A percentile compares a stretch with the other conserved stretches of the same genome.
Evolutionary conservation across 176 grass and related monocot species (phyloP).

Genomic region (Phragmites australis): DNA sequence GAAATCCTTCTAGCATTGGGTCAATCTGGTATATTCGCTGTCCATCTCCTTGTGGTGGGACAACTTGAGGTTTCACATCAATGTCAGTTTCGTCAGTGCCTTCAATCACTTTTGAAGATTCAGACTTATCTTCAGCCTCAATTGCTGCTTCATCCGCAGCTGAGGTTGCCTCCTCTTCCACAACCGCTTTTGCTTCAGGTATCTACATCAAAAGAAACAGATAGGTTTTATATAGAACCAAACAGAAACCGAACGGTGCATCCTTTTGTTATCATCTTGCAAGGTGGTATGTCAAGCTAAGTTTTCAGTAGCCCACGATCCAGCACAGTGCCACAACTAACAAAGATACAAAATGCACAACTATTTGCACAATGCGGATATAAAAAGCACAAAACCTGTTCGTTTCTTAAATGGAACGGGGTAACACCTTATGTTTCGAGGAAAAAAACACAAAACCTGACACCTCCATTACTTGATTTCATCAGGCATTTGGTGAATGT

Average conservation of each 20-base stretch:
- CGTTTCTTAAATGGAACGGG: too few relatives aligned
- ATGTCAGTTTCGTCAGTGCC: constrained; percentile 2
- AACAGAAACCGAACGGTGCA: not conserved
- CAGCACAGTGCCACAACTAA: not conserved
- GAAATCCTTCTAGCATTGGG: constrained; percentile 57
- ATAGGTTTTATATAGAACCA: not conserved
- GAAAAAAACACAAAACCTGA: constrained; percentile 25
- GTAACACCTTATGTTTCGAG: too few relatives aligned
- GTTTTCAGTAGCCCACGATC: constrained; percentile 24
- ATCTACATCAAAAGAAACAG: constrained; percentile 18
- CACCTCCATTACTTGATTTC: not conserved
- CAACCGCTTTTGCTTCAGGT: constrained; percentile 24
- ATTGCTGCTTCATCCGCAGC: constrained; percentile 16
- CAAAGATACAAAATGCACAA: constrained; percentile 24
- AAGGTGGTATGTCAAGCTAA: not conserved
- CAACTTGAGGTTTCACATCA: constrained; percentile 44
- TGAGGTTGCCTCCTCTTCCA: constrained; percentile 19
- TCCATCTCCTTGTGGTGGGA: constrained; percentile 65
- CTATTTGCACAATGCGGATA: not conserved
- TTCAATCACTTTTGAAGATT: constrained; percentile 25
- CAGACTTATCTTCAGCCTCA: constrained; percentile 31
- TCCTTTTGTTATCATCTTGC: not conserved
- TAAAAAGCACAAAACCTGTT: too few relatives aligned
- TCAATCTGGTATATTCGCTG: constrained; percentile 85
- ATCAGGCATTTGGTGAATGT: constrained; percentile 5